Evolutionary conservation across 345 rosid genomes (phyloP), one percentile per base, ranked within the genome.

Genomic region (Streptanthus diversifolius): DNA sequence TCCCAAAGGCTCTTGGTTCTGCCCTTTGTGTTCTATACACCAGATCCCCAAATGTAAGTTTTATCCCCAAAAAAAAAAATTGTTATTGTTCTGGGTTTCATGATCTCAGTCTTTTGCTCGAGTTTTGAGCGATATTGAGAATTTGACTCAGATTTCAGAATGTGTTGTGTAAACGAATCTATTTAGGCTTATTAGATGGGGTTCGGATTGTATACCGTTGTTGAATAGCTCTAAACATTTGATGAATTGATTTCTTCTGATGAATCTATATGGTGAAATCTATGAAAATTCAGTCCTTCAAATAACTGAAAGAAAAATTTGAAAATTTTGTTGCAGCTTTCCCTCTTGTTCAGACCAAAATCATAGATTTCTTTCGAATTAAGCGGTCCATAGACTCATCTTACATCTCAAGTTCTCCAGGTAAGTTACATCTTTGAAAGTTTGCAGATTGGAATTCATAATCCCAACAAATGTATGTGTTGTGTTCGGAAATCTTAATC

Each of bases 1-100:
- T 12, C 98, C 97, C 19, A 91, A 85, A 71, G 96, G 97, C 37
- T 83, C 87, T 12, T 93, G 98, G 98, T 80, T 83, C 25, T 93
- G 98, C 65, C 82, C 84, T 45, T 63, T 83, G 15, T 93, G 98
- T 71, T 78, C 91, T 21, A 72, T 69, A 47, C 80, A 73, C 59
- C 79, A 82, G 74, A 79, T 74, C 69, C 96, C 89, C 40, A 76
- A 85, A 75, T 82, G 98, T 93, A 86, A 39, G 87, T 11, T 32
- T 59, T 24, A 4, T 62, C 13, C 21, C n/a, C 1, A 40, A 13
- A 43, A 5, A 5, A 17, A 5, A 17, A 1, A 30, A 21, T 66
- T 35, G 7, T 32, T n/a, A 17, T 22, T 2, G 3, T 43, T 56
- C 25, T 57, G 44, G 59, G 41, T 37, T 73, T 36, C 21, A 2